Percentiles rank a stretch among this genome's conserved stretches.
These are phyloP conservation scores for Aspergillus carbonarius DNA, from an alignment of 2,329 filamentous ascomycete genomes.

Conservation along the genomic window DNA sequence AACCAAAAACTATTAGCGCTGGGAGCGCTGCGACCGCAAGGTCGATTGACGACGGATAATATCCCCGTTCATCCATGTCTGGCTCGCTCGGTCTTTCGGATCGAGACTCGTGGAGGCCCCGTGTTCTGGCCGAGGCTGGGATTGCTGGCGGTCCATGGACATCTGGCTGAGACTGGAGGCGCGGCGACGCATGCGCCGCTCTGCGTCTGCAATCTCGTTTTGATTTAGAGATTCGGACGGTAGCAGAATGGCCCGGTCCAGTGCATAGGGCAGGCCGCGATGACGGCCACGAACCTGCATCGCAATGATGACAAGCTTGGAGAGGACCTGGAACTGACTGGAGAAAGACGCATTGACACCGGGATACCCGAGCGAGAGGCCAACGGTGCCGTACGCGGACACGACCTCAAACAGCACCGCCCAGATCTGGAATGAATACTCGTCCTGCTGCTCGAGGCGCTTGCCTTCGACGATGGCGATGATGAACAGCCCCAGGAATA, in stretches of 20 bases:
- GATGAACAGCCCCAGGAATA: slow-evolving; percentile 90
- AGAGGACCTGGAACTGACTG: slow-evolving; percentile 72
- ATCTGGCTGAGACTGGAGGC: slow-evolving; percentile 36
- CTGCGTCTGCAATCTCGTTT: slow-evolving; percentile 57
- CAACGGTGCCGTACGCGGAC: slow-evolving; percentile 91
- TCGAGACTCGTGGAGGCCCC: slow-evolving; percentile 27
- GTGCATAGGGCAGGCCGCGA: slow-evolving; percentile 64
- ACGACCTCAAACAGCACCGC: slow-evolving; percentile 78
- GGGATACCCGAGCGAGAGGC: slow-evolving; percentile 80
- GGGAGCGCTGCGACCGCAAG: slow-evolving; percentile 25
- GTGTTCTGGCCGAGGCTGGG: slow-evolving; percentile 24
- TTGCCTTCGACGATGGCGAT: slow-evolving; percentile 83
- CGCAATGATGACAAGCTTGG: slow-evolving; percentile 64
- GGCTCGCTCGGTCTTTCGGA: slow-evolving; percentile 22
- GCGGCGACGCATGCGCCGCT: slow-evolving; percentile 43
- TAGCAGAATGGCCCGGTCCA: slow-evolving; percentile 69
- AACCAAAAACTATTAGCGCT: slow-evolving; percentile 1
- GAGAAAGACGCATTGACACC: slow-evolving; percentile 76
- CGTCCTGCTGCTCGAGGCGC: slow-evolving; percentile 62
- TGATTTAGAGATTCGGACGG: slow-evolving; percentile 64
- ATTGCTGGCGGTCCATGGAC: slow-evolving; percentile 25
- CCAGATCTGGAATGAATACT: slow-evolving; percentile 65
- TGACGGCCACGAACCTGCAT: slow-evolving; percentile 67
- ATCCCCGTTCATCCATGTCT: slow-evolving; percentile 18
- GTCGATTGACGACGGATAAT: slow-evolving; percentile 32